Conservation (phyloP, 2,329 filamentous ascomycete species). For the Talaromyces islandicus region DNA sequence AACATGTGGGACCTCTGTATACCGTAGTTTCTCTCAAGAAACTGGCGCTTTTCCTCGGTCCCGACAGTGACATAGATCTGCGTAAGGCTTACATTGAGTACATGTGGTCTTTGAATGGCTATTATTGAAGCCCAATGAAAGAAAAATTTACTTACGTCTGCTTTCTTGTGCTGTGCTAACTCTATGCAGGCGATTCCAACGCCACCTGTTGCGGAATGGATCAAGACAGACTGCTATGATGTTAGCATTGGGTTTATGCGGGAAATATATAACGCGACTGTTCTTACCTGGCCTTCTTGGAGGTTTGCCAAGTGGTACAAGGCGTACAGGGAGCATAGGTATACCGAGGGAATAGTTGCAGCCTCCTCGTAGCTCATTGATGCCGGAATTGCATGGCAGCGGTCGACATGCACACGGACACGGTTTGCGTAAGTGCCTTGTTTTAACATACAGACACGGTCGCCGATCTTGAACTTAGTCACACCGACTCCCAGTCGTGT, state of each 20-base stretch:
- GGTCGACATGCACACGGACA: neutral
- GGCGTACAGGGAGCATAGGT: neutral
- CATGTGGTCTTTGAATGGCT: neutral
- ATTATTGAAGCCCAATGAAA: neutral
- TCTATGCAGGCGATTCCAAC: slow-evolving; percentile 11
- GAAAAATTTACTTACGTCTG: neutral
- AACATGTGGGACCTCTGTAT: slow-evolving; percentile 7
- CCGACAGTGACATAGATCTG: slow-evolving; percentile 12
- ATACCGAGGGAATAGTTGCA: neutral
- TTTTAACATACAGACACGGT: neutral
- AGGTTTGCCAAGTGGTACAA: neutral
- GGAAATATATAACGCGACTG: no score
- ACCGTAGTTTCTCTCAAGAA: slow-evolving; percentile 7
- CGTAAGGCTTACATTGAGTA: neutral
- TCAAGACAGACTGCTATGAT: slow-evolving; percentile 7
- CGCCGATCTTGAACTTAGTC: neutral
- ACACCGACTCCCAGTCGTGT: neutral
- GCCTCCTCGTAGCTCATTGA: neutral
- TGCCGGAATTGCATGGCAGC: neutral
- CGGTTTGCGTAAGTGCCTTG: neutral
- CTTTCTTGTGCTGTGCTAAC: neutral
- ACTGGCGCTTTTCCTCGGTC: slow-evolving; percentile 11
- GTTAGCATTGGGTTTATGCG: neutral
- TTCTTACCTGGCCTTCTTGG: neutral
- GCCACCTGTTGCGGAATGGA: slow-evolving; percentile 12